phyloP scores from a whole-genome alignment of 352 stramenopile species.

The Pythium apleroticum region DNA sequence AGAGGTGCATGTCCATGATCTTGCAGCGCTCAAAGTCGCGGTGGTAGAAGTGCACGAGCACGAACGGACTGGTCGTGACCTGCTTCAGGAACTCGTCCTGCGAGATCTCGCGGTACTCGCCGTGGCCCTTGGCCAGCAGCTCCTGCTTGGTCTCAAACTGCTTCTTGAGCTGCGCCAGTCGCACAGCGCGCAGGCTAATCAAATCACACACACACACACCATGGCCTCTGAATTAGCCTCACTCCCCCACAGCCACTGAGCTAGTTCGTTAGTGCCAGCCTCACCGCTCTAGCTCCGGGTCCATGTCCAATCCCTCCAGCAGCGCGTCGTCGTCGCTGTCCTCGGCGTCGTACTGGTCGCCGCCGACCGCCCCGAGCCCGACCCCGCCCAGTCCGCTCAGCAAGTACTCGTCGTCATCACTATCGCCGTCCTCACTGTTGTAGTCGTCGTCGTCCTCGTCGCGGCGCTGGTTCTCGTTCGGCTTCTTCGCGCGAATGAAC shows the following conservation, averaged over 20 bases:
- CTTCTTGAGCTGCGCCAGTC: constrained; percentile 69
- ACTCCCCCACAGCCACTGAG: too few relatives aligned
- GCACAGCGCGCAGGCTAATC: constrained; percentile 72
- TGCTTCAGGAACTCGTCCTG: constrained; percentile 97
- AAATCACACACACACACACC: background rate
- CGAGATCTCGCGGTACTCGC: constrained; percentile 88
- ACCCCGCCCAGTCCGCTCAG: constrained; percentile 6
- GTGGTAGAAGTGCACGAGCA: constrained; percentile 96
- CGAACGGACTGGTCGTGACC: constrained; percentile 83
- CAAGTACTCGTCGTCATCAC: constrained; percentile 21
- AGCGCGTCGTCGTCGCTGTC: constrained; percentile 48
- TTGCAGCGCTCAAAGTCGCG: constrained; percentile 97
- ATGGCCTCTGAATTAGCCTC: background rate
- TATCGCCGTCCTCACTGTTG: constrained; percentile 12
- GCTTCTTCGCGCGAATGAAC: constrained; percentile 20
- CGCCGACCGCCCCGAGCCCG: background rate
- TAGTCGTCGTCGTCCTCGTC: constrained; percentile 25
- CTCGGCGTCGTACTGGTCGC: constrained; percentile 24
- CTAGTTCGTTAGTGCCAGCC: too few relatives aligned
- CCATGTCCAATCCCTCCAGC: constrained; percentile 71
- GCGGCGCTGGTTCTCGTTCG: constrained; percentile 28
- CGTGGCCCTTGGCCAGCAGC: constrained; percentile 70
- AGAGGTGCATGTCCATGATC: constrained; percentile 95
- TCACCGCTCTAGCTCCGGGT: constrained; percentile 73
- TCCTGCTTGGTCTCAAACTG: constrained; percentile 60